A percentile compares a stretch with the other conserved stretches of the same genome.
These are phyloP conservation scores for Chaetomium globosum DNA, from an alignment of 2,329 filamentous ascomycete species.

Conservation along the genomic window DNA sequence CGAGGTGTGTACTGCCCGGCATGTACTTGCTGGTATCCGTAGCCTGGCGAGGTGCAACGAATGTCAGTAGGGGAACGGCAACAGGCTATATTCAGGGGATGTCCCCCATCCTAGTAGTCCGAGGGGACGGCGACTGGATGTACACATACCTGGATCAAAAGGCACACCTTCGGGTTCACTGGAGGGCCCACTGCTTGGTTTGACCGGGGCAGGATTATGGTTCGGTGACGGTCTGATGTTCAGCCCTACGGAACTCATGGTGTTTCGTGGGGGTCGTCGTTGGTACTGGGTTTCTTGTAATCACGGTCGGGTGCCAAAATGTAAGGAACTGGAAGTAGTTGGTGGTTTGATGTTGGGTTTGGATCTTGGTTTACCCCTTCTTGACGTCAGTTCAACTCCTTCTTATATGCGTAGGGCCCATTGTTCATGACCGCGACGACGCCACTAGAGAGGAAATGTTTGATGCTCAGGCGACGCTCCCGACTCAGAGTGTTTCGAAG, in stretches of 20 bases:
- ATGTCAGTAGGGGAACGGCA: neutral
- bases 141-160: constrained; percentile 13
- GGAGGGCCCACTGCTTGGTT: neutral
- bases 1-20: neutral
- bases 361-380: neutral
- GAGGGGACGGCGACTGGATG: neutral
- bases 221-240: neutral
- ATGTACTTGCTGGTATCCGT: neutral
- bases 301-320: neutral
- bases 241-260: neutral
- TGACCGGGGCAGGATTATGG: constrained; percentile 3
- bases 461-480: neutral
- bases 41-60: neutral
- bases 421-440: neutral
- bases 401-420: neutral
- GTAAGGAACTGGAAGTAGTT: neutral
- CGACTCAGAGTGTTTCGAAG: neutral
- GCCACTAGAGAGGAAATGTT: neutral
- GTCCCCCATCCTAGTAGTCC: neutral
- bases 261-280: neutral
- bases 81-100: neutral
- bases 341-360: neutral
- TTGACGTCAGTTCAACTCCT: neutral
- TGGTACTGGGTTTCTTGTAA: neutral
- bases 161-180: constrained; percentile 2